A percentile compares a stretch with the other conserved stretches of the same genome.
These are phyloP conservation scores for Serpula lacrymans DNA, from an alignment of 768 basidiomycete genomes.

Conservation along the genomic window DNA sequence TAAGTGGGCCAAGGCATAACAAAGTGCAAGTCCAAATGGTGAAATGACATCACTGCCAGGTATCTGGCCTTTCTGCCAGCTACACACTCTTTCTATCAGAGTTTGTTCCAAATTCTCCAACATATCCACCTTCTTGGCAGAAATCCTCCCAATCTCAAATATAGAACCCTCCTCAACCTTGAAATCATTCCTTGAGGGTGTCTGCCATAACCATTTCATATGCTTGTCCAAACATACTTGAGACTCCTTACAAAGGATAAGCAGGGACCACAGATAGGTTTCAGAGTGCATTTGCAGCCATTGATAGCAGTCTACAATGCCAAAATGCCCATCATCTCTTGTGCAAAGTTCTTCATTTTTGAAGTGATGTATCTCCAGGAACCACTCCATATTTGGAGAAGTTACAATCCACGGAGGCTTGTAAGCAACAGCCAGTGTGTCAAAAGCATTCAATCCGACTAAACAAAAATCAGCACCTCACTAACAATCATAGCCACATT, in stretches of 20 bases:
- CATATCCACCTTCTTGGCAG: not conserved
- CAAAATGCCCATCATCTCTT: too few relatives aligned
- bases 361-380: conserved; percentile 4
- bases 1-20: not conserved
- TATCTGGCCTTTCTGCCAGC: not conserved
- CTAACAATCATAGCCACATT: too few relatives aligned
- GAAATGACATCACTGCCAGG: conserved; percentile 1
- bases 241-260: not conserved
- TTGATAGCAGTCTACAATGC: too few relatives aligned
- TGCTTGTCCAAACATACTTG: not conserved
- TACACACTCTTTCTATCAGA: not conserved
- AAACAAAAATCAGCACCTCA: too few relatives aligned
- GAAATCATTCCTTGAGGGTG: conserved; percentile 1
- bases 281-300: conserved; percentile 3
- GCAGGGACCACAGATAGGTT: conserved; percentile 5
- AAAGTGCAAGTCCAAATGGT: not conserved
- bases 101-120: not conserved
- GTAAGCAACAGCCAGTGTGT: too few relatives aligned
- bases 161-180: not conserved
- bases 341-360: not conserved
- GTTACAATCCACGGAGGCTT: too few relatives aligned
- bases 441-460: too few relatives aligned
- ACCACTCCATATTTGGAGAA: conserved; percentile 4
- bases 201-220: not conserved
- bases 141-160: conserved; percentile 3